phyloP scores from a whole-genome alignment of 1,284 basidiomycete species.

The Inonotus obliquus region DNA sequence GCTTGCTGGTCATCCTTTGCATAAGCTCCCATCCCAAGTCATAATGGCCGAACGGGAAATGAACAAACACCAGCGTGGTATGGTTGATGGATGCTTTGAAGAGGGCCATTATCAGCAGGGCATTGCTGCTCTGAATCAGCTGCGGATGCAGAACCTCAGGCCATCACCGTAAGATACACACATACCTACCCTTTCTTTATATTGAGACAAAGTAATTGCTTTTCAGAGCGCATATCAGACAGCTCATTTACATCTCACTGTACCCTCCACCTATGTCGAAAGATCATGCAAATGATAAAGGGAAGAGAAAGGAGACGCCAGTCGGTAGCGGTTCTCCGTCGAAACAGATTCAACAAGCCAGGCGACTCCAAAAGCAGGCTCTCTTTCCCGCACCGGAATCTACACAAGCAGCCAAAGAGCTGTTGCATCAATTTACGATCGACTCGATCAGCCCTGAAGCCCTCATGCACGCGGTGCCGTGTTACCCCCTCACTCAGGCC shows the following conservation, averaged over 20 bases:
- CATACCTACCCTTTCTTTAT: slow-evolving; percentile 6
- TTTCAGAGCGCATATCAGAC: slow-evolving; percentile 55
- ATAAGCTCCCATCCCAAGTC: not conserved
- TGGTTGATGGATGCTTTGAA: slow-evolving; percentile 67
- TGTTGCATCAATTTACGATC: slow-evolving; percentile 49
- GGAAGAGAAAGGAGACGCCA: slow-evolving; percentile 27
- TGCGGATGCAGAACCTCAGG: slow-evolving; percentile 48
- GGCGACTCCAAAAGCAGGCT: slow-evolving; percentile 38
- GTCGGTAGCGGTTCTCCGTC: slow-evolving; percentile 30
- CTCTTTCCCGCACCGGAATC: slow-evolving; percentile 37
- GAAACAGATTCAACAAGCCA: slow-evolving; percentile 37
- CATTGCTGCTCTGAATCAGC: slow-evolving; percentile 51
- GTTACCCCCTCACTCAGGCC: slow-evolving; percentile 29
- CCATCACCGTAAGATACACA: slow-evolving; percentile 46
- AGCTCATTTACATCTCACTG: slow-evolving; percentile 62
- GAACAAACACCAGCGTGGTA: slow-evolving; percentile 46
- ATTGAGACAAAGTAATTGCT: not conserved
- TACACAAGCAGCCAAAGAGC: slow-evolving; percentile 44
- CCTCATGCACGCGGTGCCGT: slow-evolving; percentile 52
- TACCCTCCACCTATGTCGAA: slow-evolving; percentile 41
- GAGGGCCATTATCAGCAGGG: slow-evolving; percentile 68
- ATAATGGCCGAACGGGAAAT: slow-evolving; percentile 28
- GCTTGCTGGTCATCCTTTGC: too few species aligned
- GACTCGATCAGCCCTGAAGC: slow-evolving; percentile 50
- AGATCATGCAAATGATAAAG: slow-evolving; percentile 24